Base-by-base conservation (phyloP, 2,329 filamentous ascomycete species). In the Davidsoniella virescens region DNA sequence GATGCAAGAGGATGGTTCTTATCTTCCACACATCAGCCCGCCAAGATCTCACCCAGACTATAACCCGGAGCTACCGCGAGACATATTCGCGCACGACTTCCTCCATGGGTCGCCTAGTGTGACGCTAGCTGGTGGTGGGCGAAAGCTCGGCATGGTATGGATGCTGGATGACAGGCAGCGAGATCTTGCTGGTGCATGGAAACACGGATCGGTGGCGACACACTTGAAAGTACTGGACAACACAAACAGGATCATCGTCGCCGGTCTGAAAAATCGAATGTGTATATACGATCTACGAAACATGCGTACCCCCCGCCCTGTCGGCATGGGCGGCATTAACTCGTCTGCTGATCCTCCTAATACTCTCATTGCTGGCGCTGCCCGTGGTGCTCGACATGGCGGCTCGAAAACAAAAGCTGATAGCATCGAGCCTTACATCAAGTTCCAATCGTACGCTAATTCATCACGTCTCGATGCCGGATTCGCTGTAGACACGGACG, bases 201-300 rank as follows among this genome's bases (percentile, higher is more conserved):
- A 18, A 10, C 51, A 52, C 26, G 51, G 51, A 9, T 37, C 51
- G 4, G 41, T 25, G 8, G 47, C 49, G 7, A 44, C 25, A 4
- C 49, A 49, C 14, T 25, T 52, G 7, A 20, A 43, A 6, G 47
- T 49, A 1, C 17, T 49, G 5, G 37, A 33, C 25, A 46, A 49
- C 8, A 33, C 8, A 33, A 18, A 52, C 6, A 69, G 72, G 42
- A 62, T 79, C 17, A 62, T 81, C 2, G 70, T 71, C 3, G 69
- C 73, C 0, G 75, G 76, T 1, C 61, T 76, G 2, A 57, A 61
- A 29, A 67, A 65, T 57, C 64, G 58, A 49, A 71, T 81, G 63
- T 65, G 65, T 1, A 61, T 79, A 4, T 81, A 78, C 56, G 78
- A 82, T 54, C 54, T 73, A 29, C 73, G 78, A 1, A 75, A 67